Evolutionary conservation across 805 yeast genomes (phyloP), one percentile per base, ranked within the genome.

Genomic region (Schwanniomyces yamadae): DNA sequence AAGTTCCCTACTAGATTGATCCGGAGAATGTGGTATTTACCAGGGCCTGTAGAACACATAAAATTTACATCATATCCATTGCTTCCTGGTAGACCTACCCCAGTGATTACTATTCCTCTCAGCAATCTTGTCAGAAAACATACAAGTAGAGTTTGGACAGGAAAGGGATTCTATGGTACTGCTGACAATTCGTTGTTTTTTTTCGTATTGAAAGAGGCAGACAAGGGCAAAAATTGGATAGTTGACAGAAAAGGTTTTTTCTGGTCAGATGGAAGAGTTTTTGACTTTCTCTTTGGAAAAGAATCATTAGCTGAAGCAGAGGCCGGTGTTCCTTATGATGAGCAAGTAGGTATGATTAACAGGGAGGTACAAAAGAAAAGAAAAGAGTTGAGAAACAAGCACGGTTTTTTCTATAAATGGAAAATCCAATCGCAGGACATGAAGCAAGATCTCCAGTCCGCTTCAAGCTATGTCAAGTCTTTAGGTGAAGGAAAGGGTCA

Each of bases 241-340:
- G 83, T 85, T 13, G 95, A 87, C 54, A 70, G 95, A 46, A 81
- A 79, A 49, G 95, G 95, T 9, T 87, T 88, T 69, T 87, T 84
- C 63, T 87, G 95, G 95, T 90, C 93, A 22, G 95, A 87, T 57
- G 95, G 95, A 11, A 70, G 95, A 40, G 83, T 87, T 2, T 83
- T 82, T 59, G 95, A 87, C 56, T 74, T 78, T 34, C 50, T 87
- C n/a, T 83, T 87, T 48, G 93, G 95, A 15, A 82, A 84, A 52
- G 93, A 85, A 53, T 61, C 84, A 1, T 55, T 85, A n/a, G 82
- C 80, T 12, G 82, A 76, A 40, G 90, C 93, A 3, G 91, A 85
- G 55, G 76, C 73, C 32, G 88, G 86, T 8, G 59, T 80, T 39
- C 74, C 79, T 11, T 71, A 80, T 53, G 82, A 82, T 53, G 81